Percentiles rank a stretch among this genome's conserved stretches.
Conservation (phyloP, 2,329 filamentous ascomycete genomes). For the Cercospora zeina region DNA sequence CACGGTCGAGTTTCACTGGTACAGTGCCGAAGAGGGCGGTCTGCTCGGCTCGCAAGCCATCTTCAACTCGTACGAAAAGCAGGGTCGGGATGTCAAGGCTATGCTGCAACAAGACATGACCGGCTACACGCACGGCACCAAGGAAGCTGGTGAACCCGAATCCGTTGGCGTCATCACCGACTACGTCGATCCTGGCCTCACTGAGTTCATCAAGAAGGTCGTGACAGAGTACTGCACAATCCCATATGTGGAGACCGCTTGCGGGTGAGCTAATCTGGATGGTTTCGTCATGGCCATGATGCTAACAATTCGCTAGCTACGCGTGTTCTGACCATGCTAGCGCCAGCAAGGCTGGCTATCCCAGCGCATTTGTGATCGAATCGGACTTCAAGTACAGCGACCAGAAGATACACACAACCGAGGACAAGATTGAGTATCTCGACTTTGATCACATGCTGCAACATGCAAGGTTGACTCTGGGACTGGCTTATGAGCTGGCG, state of each 20-base stretch:
- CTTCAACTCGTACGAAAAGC: slow-evolving; percentile 76
- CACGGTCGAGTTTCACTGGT: slow-evolving; percentile 96
- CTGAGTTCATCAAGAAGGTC: slow-evolving; percentile 85
- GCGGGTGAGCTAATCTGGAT: slow-evolving; percentile 74
- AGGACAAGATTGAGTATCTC: slow-evolving; percentile 69
- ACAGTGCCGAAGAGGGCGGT: slow-evolving; percentile 85
- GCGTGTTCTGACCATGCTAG: slow-evolving; percentile 71
- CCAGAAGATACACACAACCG: slow-evolving; percentile 64
- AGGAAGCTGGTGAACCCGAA: slow-evolving; percentile 79
- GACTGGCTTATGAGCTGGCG: slow-evolving; percentile 79
- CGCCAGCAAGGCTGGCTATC: slow-evolving; percentile 72
- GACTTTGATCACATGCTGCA: slow-evolving; percentile 90
- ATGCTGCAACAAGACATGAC: slow-evolving; percentile 99
- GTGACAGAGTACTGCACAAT: slow-evolving; percentile 87
- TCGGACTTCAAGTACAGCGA: slow-evolving; percentile 65
- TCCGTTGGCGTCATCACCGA: slow-evolving; percentile 91
- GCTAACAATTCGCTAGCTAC: slow-evolving; percentile 39
- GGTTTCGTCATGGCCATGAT: slow-evolving; percentile 46
- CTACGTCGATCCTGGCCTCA: slow-evolving; percentile 79
- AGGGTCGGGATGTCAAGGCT: slow-evolving; percentile 76
- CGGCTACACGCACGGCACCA: slow-evolving; percentile 78
- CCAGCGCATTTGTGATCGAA: slow-evolving; percentile 75
- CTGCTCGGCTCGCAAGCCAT: slow-evolving; percentile 86
- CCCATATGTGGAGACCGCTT: slow-evolving; percentile 82
- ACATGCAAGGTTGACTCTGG: slow-evolving; percentile 81